Conservation (phyloP, 257 asterid genomes). For the Penstemon barbatus region DNA sequence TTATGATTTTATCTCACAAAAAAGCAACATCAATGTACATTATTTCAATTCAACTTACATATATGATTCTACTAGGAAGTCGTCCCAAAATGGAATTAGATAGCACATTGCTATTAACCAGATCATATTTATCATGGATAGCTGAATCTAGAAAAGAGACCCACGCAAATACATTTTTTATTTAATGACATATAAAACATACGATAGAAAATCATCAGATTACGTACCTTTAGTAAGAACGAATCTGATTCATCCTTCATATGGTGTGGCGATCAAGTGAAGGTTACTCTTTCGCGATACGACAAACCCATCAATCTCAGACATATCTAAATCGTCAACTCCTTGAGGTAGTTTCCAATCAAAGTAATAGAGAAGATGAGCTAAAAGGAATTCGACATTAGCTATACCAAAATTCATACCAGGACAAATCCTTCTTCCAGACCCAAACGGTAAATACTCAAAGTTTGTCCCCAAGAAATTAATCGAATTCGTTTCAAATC, state of each 20-base stretch:
- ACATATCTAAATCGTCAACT: constrained; percentile 26
- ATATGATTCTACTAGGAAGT: no score
- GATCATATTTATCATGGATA: no score
- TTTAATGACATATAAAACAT: no score
- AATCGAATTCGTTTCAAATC: constrained; percentile 29
- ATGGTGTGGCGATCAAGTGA: constrained; percentile 30
- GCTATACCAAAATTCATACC: constrained; percentile 35
- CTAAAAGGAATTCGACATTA: constrained; percentile 30
- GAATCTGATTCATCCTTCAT: neutral
- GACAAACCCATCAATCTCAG: constrained; percentile 28
- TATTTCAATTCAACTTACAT: no score
- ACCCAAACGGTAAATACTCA: constrained; percentile 39
- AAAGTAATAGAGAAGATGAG: constrained; percentile 32
- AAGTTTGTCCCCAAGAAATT: constrained; percentile 42
- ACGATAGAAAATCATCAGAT: no score
- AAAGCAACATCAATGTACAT: no score
- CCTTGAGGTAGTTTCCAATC: constrained; percentile 41
- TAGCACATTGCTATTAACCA: no score
- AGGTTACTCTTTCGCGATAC: constrained; percentile 30
- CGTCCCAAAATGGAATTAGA: no score
- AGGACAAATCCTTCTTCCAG: constrained; percentile 48
- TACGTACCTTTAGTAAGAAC: no score
- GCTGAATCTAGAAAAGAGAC: no score
- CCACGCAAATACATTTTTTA: no score
- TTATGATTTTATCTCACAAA: no score